A percentile compares a stretch with the other conserved stretches of the same genome.
phyloP scores from a whole-genome alignment of 306 rosid species.

The Vigna radiata region DNA sequence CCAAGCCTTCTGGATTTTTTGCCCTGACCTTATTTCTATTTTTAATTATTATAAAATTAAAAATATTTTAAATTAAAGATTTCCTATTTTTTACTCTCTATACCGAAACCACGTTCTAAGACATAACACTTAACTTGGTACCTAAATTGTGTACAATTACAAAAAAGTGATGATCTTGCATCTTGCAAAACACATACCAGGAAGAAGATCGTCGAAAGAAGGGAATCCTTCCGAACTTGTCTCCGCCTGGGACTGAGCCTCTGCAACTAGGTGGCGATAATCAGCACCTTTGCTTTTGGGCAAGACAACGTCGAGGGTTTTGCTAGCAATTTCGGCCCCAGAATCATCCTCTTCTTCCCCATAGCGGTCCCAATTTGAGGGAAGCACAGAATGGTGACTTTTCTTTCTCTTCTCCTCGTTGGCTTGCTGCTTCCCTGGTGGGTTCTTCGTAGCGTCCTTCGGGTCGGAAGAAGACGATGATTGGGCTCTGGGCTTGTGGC shows the following conservation, averaged over 20 bases:
- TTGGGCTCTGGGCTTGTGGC: conserved; percentile 56
- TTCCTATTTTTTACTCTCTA: neutral
- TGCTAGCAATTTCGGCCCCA: conserved; percentile 42
- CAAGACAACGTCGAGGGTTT: conserved; percentile 52
- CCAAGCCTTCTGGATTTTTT: neutral
- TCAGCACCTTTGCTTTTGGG: conserved; percentile 89
- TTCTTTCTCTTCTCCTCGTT: conserved; percentile 52
- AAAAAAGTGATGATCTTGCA: neutral
- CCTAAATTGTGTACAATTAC: neutral
- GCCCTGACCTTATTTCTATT: neutral
- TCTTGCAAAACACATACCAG: conserved; percentile 54
- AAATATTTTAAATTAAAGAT: neutral
- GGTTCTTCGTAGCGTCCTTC: conserved; percentile 45
- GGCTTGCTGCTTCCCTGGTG: conserved; percentile 52
- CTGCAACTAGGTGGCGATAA: conserved; percentile 66
- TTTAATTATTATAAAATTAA: neutral
- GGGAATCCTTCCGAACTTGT: conserved; percentile 48
- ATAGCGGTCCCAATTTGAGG: conserved; percentile 84
- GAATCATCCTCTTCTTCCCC: conserved; percentile 62
- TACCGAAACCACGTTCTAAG: neutral
- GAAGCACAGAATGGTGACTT: conserved; percentile 49
- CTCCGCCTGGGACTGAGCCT: conserved; percentile 65
- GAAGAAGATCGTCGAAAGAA: conserved; percentile 61
- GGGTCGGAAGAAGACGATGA: conserved; percentile 40
- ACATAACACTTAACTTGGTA: neutral